Conservation (phyloP, 2,329 filamentous ascomycete genomes). For the Bipolaris victoriae region DNA sequence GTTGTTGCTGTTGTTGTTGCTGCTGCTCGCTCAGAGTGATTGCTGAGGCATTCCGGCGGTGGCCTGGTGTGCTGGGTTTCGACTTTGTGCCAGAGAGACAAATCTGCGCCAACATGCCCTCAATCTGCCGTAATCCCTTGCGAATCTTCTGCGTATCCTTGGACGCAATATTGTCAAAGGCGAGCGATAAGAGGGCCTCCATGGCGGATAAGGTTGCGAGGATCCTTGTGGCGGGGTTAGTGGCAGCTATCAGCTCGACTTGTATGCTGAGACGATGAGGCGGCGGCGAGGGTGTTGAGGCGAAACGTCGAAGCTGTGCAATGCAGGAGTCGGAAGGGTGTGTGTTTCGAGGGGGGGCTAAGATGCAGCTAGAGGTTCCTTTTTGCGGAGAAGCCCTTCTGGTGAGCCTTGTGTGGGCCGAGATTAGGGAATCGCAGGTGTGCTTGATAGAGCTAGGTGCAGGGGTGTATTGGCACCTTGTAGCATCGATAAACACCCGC, state of each 20-base stretch:
- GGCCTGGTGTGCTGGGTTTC: slow-evolving; percentile 39
- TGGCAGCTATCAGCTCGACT: slow-evolving; percentile 9
- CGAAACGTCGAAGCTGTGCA: slow-evolving; percentile 17
- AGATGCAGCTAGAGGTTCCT: slow-evolving; percentile 37
- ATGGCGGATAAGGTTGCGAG: slow-evolving; percentile 57
- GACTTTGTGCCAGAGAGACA: slow-evolving; percentile 68
- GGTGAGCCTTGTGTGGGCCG: slow-evolving; percentile 36
- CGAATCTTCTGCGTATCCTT: slow-evolving; percentile 88
- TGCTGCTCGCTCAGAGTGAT: slow-evolving; percentile 42
- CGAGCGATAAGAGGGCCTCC: slow-evolving; percentile 89
- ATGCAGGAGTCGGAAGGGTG: slow-evolving; percentile 27
- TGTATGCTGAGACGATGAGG: slow-evolving; percentile 12
- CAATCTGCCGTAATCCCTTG: slow-evolving; percentile 92
- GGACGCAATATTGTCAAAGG: slow-evolving; percentile 95
- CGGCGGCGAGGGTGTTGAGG: slow-evolving; percentile 18
- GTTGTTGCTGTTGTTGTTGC: slow-evolving; percentile 36
- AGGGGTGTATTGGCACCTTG: slow-evolving; percentile 9
- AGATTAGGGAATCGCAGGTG: slow-evolving; percentile 21
- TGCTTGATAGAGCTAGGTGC: slow-evolving; percentile 11
- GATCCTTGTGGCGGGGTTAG: slow-evolving; percentile 11
- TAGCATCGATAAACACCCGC: slow-evolving; percentile 29
- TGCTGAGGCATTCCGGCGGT: slow-evolving; percentile 48
- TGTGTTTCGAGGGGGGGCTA: slow-evolving; percentile 17
- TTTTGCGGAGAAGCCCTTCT: slow-evolving; percentile 37
- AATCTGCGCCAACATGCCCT: slow-evolving; percentile 91